Conservation (phyloP, 345 rosid species). For the Lepidium africanum region DNA sequence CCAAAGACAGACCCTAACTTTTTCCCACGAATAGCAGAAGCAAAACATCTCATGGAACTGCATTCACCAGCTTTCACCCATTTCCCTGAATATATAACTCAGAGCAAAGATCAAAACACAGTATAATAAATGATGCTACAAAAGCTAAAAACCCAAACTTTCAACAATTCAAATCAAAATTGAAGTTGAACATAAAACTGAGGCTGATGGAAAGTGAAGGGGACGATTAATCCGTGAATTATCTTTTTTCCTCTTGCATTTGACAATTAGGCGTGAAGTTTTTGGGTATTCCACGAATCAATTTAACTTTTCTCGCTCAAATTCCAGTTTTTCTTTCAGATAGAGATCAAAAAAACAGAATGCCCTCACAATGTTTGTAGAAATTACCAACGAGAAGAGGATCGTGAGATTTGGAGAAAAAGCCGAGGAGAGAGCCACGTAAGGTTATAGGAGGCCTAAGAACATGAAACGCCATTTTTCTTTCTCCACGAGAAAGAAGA, state of each 20-base stretch:
- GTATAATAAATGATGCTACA: background rate
- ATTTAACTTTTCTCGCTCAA: background rate
- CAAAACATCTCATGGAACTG: slow-evolving; percentile 37
- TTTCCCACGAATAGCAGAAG: slow-evolving; percentile 44
- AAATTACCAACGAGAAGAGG: slow-evolving; percentile 33
- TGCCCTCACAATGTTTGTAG: slow-evolving; percentile 24
- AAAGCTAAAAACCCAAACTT: background rate
- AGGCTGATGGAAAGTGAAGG: background rate
- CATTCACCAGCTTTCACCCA: slow-evolving; percentile 29
- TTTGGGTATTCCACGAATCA: background rate
- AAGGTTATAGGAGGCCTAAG: slow-evolving; percentile 34
- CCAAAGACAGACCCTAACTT: slow-evolving; percentile 34
- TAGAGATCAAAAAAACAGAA: background rate
- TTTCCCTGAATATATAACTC: slow-evolving; percentile 29
- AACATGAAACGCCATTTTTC: slow-evolving; percentile 36
- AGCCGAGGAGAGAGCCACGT: slow-evolving; percentile 26
- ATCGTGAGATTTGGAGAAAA: slow-evolving; percentile 31
- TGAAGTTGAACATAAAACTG: background rate
- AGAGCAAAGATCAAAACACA: background rate
- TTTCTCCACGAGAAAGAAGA: background rate
- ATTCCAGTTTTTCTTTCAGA: background rate
- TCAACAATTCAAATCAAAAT: background rate
- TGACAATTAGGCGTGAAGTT: background rate
- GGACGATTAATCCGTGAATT: background rate
- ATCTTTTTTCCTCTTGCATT: background rate